Evolutionary conservation across 108 stramenopile species (phyloP), one percentile per base, ranked within the genome.

Genomic region (Cyclotella baltica): DNA sequence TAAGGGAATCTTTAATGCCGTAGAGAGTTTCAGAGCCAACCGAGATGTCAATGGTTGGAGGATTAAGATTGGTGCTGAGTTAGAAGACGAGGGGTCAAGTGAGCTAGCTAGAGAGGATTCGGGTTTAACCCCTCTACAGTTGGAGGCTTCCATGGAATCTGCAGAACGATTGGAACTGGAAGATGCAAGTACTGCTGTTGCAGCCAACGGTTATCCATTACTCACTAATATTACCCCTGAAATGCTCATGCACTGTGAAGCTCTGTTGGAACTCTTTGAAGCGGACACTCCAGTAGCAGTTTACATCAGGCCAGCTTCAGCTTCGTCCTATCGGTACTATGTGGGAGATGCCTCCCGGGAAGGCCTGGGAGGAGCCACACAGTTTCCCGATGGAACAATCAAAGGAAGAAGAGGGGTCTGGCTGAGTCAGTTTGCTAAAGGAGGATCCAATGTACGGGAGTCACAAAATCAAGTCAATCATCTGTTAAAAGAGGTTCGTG

Each of bases 1-100:
- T 8, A 71, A 71, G 55, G 55, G 57, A 34, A 57, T 71, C 70
- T 71, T 71, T 28, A 57, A 59, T 27, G 58, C 70, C 4, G 16
- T 71, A 2, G 70, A 71, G 27, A 5, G 23, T 0, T 71, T 57
- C 57, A 56, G 70, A 23, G n/a, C 19, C 20, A 35, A 57, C 23
- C 52, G 70, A 29, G 70, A 71, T 46, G 2, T 28, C 1, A 34
- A 57, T 57, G 70, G 70, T 4, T 71, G 70, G 70, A 52, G 48
- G 20, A 16, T 2, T n/a, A 48, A 4, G 47, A n/a, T 16, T 2
- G 47, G 2, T 2, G 6, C 2, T 48, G 47, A 4, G 6, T 16
- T 1, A 48, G 47, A 48, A n/a, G 40, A 43, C 10, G 6, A 16
- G 18, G 47, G 47, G 4, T 4, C 18, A 2, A n/a, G 2, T 1